These are phyloP conservation scores for Russula earlei DNA, from an alignment of 768 basidiomycete genomes.

Conservation along the genomic window DNA sequence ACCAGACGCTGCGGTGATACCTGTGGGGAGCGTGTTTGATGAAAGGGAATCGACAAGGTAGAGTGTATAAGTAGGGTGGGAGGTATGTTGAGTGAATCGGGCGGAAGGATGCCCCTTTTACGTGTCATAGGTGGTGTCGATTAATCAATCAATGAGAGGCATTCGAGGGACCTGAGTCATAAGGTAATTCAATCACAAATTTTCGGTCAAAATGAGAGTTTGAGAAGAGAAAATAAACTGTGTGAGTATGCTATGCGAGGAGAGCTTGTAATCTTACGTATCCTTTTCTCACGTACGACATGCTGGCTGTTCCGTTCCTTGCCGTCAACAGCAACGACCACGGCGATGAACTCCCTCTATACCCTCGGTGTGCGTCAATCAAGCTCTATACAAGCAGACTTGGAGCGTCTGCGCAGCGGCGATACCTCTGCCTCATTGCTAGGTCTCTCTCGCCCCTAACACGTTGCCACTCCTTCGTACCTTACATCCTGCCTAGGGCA, in stretches of 20 bases:
- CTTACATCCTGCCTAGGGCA: conserved; percentile 55
- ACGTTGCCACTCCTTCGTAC: conserved; percentile 8
- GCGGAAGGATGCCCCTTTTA: neutral
- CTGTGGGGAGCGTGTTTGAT: neutral
- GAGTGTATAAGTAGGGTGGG: neutral
- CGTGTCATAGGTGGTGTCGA: neutral
- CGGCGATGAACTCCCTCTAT: conserved; percentile 86
- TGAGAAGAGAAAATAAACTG: neutral
- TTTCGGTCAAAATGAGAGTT: neutral
- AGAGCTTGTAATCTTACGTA: neutral
- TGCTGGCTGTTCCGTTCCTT: neutral
- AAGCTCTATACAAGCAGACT: conserved; percentile 76
- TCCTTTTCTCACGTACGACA: neutral
- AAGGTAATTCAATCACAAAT: too few species aligned
- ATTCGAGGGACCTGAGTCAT: neutral
- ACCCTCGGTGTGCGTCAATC: conserved; percentile 90
- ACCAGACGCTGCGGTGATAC: neutral
- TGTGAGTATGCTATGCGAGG: neutral
- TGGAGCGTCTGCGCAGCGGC: conserved; percentile 73
- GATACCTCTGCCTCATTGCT: conserved; percentile 73
- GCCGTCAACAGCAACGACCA: neutral
- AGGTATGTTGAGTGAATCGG: neutral
- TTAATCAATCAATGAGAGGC: neutral
- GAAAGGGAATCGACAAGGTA: neutral
- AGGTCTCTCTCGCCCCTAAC: conserved; percentile 44